Base-by-base conservation (phyloP, 306 rosid species). In the Crataegus laevigata region DNA sequence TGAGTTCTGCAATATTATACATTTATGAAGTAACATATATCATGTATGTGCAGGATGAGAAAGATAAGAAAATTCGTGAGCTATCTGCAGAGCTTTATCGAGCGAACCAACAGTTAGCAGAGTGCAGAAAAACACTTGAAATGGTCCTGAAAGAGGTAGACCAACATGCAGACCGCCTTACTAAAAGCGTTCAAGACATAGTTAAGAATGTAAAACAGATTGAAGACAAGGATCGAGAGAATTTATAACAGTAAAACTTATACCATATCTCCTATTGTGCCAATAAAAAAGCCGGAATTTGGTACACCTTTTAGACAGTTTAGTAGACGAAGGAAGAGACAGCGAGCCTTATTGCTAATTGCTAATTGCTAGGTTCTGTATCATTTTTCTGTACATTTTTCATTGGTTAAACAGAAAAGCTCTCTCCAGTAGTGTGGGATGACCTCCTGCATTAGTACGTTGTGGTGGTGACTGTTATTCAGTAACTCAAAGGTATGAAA, bases 51-150 rank as follows among this genome's bases (percentile, higher is more conserved):
- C 40, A 36, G 67, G 55, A 57, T 22, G 76, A 58, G 76, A 72
- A 57, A 34, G 66, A 72, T 5, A 38, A 72, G 67, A 72, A 58
- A 72, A 72, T 72, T n/a, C 36, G 36, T 14, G 76, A 58, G 65
- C 55, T 72, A 40, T 32, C 25, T 22, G 24, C 40, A 15, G 47
- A 72, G 55, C 67, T 72, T 61, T 3, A 38, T 58, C 52, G 38
- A 24, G 76, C 38, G 1, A 72, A 72, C 66, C 26, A 25, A 3
- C 66, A 72, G 36, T 52, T 71, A 71, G 65, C 66, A 34, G 28
- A 13, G 50, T 71, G 75, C 65, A 34, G 45, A 57, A 63, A 57
- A 43, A 38, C 59, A 57, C 24, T 57, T 5, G 22, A 57, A 14
- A 36, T 55, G 50, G 50, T 72, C 2, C 50, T 71, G 32, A 71